Base-by-base conservation (phyloP, 2,329 filamentous ascomycete species). In the Corynespora cassiicola region DNA sequence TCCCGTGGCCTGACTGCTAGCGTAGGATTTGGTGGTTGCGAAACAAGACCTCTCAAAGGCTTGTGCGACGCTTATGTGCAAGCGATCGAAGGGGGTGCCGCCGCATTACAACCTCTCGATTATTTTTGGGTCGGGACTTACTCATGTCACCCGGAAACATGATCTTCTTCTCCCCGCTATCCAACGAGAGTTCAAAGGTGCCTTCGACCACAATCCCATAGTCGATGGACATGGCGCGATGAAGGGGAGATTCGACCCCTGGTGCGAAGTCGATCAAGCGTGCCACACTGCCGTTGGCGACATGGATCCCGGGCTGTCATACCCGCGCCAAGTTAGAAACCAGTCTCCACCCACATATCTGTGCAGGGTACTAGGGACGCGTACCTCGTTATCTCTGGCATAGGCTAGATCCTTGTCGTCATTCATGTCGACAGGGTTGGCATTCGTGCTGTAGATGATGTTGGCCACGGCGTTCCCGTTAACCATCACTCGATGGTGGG, bases 361-460 rank as follows among this genome's bases (percentile, higher is more conserved):
- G n/a, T n/a, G n/a, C n/a, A n/a, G n/a, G n/a, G n/a, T n/a, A n/a
- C n/a, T n/a, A n/a, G n/a, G n/a, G n/a, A n/a, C n/a, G n/a, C 28
- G 15, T 22, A 63, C 46, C 10, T 52, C 33, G 18, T 75, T 60
- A 40, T 70, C 68, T n/a, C n/a, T 49, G 42, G 31, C 31, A 9
- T 34, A 25, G 19, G 17, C 17, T 8, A 39, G 15, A 26, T 39
- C 36, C 27, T 33, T 34, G 8, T 39, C 30, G 7, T 28, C 29
- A 17, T 32, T 39, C 29, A 39, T 28, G 17, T 39, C 30, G 4
- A 39, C 30, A 9, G 36, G 36, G 18, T 39, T 26, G n/a, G 14
- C 14, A 6, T 39, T 20, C 11, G 36, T 39, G 16, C 14, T 28
- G 16, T 39, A 39, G 18, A 34, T 34, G 17, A 39, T n/a, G n/a